phyloP scores from a whole-genome alignment of 1,139 yeast genomes.

The Hemisphaericaspora subhashii region DNA sequence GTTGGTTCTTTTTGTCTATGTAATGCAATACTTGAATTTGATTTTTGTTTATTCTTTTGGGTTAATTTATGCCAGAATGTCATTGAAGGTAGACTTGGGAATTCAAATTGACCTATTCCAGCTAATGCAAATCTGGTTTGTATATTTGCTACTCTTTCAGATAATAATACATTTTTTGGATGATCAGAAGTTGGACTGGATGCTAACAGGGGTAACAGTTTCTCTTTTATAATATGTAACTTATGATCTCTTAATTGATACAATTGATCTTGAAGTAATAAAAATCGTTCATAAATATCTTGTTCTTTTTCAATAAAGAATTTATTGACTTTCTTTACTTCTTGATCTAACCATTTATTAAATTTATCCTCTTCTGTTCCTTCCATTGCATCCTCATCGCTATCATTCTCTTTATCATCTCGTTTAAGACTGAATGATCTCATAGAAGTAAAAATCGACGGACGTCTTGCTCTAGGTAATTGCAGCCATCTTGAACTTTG shows the following conservation, averaged over 20 bases:
- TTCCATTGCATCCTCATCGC: background rate
- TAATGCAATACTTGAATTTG: conserved; percentile 16
- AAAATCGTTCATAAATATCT: conserved; percentile 59
- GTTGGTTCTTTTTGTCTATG: conserved; percentile 10
- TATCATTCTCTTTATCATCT: background rate
- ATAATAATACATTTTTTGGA: background rate
- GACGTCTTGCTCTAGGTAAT: background rate
- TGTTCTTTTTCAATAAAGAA: conserved; percentile 64
- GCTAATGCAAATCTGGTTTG: conserved; percentile 34
- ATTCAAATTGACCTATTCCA: conserved; percentile 45
- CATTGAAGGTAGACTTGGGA: conserved; percentile 58
- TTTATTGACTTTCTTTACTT: conserved; percentile 56
- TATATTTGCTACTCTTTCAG: conserved; percentile 28
- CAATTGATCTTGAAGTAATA: conserved; percentile 67
- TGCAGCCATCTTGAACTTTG: background rate
- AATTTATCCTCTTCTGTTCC: conserved; percentile 44
- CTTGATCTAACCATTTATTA: conserved; percentile 58
- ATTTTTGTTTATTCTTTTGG: conserved; percentile 5
- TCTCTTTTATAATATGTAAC: conserved; percentile 15
- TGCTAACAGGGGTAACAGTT: conserved; percentile 13
- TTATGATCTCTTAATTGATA: conserved; percentile 62
- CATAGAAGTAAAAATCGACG: background rate
- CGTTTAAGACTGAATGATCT: background rate
- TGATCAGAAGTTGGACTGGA: background rate
- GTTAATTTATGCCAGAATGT: conserved; percentile 38